Conservation (phyloP, 257 asterid species). For the Lavandula angustifolia region DNA sequence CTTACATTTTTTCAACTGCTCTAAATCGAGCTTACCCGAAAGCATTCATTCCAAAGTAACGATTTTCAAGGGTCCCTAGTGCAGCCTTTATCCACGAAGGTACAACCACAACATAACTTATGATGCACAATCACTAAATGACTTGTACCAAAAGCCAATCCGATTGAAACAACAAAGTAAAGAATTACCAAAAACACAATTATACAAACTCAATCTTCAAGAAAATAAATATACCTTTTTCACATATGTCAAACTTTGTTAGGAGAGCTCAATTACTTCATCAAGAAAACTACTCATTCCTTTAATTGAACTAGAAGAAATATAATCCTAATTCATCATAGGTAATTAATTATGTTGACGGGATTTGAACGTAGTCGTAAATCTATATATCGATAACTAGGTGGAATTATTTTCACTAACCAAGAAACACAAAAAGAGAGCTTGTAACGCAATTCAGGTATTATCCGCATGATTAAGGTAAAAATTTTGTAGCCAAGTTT, state of each 20-base stretch:
- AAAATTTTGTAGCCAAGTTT: background rate
- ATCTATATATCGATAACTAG: too few species aligned
- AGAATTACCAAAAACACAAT: constrained; percentile 25
- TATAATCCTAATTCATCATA: too few species aligned
- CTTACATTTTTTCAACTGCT: background rate
- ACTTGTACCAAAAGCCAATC: constrained; percentile 20
- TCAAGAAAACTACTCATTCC: background rate
- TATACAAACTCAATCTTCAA: constrained; percentile 16
- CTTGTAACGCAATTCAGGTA: constrained; percentile 32
- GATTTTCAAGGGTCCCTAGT: constrained; percentile 22
- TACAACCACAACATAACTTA: background rate
- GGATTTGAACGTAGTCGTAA: too few species aligned
- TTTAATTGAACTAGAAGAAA: background rate
- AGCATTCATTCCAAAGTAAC: too few species aligned
- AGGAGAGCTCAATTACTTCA: background rate
- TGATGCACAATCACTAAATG: background rate
- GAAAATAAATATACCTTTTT: constrained; percentile 21
- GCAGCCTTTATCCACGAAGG: background rate
- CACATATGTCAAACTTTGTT: constrained; percentile 26
- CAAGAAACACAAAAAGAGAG: constrained; percentile 40
- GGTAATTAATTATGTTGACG: too few species aligned
- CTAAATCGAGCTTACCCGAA: background rate
- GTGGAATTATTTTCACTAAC: background rate
- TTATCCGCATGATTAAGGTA: constrained; percentile 32
- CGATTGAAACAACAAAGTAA: constrained; percentile 4